Percentiles rank a stretch among this genome's conserved stretches.
phyloP scores from a whole-genome alignment of 2,329 filamentous ascomycete genomes.

The Colletotrichum scovillei region DNA sequence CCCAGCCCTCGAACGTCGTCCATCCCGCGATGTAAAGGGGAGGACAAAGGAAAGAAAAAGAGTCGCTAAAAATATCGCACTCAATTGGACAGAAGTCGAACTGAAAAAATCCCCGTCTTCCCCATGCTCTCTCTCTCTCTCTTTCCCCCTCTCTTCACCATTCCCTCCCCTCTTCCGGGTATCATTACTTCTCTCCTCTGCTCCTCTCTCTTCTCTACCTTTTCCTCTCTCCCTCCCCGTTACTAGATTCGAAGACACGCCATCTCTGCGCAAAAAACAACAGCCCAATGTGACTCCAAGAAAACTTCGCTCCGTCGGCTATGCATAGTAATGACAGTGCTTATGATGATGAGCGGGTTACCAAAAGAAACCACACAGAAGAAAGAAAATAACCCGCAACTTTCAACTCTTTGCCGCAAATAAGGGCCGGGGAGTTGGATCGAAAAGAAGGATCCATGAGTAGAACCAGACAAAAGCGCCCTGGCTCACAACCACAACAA shows the following conservation, averaged over 20 bases:
- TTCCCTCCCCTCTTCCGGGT: constrained; percentile 9
- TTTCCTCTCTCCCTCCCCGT: not conserved
- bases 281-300: not conserved
- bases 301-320: constrained; percentile 18
- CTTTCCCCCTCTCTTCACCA: not conserved
- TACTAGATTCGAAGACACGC: not conserved
- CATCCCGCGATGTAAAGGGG: not conserved
- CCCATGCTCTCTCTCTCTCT: not conserved
- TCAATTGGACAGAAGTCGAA: not conserved
- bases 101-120: not conserved
- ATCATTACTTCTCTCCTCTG: constrained; percentile 12
- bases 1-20: not conserved
- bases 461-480: not conserved
- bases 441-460: not conserved
- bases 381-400: not conserved
- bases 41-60: not conserved
- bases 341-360: not conserved
- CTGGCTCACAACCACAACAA: constrained; percentile 77
- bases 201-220: not conserved
- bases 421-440: not conserved
- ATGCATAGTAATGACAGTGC: constrained; percentile 29
- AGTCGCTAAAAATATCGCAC: not conserved
- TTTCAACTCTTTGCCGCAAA: too few relatives aligned
- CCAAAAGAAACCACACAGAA: too few relatives aligned
- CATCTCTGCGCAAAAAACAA: not conserved